A percentile compares a stretch with the other conserved stretches of the same genome.
Conservation (phyloP, 2,329 filamentous ascomycete genomes). For the Knufia petricola region DNA sequence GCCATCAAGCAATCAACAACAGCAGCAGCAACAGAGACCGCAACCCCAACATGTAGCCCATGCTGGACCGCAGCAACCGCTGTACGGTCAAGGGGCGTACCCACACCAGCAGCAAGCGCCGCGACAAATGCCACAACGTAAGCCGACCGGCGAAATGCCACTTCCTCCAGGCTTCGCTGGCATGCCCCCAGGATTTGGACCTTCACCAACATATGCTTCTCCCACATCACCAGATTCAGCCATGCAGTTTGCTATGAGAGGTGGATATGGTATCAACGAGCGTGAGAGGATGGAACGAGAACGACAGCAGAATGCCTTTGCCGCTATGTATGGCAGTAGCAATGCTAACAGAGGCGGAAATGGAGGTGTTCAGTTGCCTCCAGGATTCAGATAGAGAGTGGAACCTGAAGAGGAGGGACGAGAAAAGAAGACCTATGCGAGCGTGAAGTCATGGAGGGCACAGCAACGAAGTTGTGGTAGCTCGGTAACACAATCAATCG, state of each 20-base stretch:
- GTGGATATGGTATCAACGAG: conserved; percentile 1
- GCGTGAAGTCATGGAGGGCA: no score
- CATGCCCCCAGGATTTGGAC: conserved; percentile 6
- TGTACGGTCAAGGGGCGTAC: conserved; percentile 1
- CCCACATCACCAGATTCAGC: conserved; percentile 4
- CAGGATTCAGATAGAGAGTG: neutral
- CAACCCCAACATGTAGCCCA: conserved; percentile 28
- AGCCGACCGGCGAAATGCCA: neutral
- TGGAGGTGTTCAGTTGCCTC: neutral
- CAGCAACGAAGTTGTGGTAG: no score
- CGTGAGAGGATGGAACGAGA: neutral
- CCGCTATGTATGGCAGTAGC: neutral
- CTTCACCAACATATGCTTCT: conserved; percentile 5
- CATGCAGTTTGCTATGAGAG: conserved; percentile 2
- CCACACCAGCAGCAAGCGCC: conserved; percentile 3
- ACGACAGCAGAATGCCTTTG: conserved; percentile 1
- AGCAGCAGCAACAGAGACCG: no score
- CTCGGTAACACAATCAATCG: no score
- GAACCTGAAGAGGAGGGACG: no score
- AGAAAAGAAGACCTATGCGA: no score
- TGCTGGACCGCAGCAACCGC: conserved; percentile 18
- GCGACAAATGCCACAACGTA: conserved; percentile 7
- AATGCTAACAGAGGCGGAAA: neutral
- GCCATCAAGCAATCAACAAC: conserved; percentile 25
- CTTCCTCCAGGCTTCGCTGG: conserved; percentile 2